These are phyloP conservation scores for Ampelomyces quisqualis DNA, from an alignment of 2,329 filamentous ascomycete species.

Conservation along the genomic window DNA sequence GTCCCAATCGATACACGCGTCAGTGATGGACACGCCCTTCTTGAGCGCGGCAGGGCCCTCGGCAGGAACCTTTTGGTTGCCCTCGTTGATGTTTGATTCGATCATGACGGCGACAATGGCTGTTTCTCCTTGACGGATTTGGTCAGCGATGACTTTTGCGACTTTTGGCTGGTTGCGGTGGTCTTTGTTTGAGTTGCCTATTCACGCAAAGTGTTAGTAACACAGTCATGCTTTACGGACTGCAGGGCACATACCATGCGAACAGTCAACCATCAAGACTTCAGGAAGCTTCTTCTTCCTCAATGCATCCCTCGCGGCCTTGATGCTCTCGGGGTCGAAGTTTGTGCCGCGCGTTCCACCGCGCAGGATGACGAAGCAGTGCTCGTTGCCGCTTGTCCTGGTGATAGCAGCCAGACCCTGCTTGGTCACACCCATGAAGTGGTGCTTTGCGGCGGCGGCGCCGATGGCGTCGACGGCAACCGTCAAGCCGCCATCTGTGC, in stretches of 20 bases:
- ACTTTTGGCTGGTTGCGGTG: slow-evolving; percentile 97
- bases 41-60: slow-evolving; percentile 77
- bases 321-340: slow-evolving; percentile 83
- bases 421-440: slow-evolving; percentile 99
- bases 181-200: slow-evolving; percentile 95
- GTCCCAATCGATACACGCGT: slow-evolving; percentile 95
- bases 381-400: slow-evolving; percentile 88
- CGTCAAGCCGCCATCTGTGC: slow-evolving; percentile 85
- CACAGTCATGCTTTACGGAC: neutral
- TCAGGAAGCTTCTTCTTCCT: slow-evolving; percentile 79
- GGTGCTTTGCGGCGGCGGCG: slow-evolving; percentile 74
- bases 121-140: slow-evolving; percentile 82
- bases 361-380: slow-evolving; percentile 94
- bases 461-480: slow-evolving; percentile 97
- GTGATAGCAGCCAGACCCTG: slow-evolving; percentile 94
- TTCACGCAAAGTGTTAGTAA: slow-evolving; percentile 18
- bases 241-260: slow-evolving; percentile 73
- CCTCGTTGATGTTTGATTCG: slow-evolving; percentile 94
- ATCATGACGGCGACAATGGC: slow-evolving; percentile 97
- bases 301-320: slow-evolving; percentile 74
- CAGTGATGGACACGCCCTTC: slow-evolving; percentile 91
- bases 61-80: slow-evolving; percentile 72
- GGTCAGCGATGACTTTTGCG: slow-evolving; percentile 75
- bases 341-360: slow-evolving; percentile 92
- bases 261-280: slow-evolving; percentile 98